Conservation (phyloP, 2,329 filamentous ascomycete genomes). For the Cordyceps tenuipes region DNA sequence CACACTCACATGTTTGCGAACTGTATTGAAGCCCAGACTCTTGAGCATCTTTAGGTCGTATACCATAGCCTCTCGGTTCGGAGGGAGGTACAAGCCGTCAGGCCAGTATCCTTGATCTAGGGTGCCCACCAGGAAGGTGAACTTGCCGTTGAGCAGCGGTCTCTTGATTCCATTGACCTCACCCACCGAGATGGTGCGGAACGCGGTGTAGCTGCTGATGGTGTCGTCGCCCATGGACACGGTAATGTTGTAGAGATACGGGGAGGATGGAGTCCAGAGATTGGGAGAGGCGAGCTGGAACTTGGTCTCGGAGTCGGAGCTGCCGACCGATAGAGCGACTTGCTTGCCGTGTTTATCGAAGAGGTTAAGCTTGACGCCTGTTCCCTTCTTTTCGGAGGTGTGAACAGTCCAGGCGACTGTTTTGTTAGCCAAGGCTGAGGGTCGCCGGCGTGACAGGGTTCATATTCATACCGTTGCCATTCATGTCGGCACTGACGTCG, state of each 20-base stretch:
- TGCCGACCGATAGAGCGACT: constrained; percentile 35
- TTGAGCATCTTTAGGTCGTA: constrained; percentile 59
- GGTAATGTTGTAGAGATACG: constrained; percentile 55
- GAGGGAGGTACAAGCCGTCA: constrained; percentile 58
- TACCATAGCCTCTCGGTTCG: constrained; percentile 58
- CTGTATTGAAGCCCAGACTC: constrained; percentile 58
- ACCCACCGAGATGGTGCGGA: constrained; percentile 53
- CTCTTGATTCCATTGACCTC: constrained; percentile 49
- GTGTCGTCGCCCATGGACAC: constrained; percentile 43
- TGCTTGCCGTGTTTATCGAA: constrained; percentile 28
- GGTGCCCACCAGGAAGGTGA: constrained; percentile 59
- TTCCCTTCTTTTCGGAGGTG: constrained; percentile 30
- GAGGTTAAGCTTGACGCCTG: constrained; percentile 28
- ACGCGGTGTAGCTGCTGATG: constrained; percentile 59
- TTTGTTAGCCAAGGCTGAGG: background rate
- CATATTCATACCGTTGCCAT: constrained; percentile 33
- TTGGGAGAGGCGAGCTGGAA: constrained; percentile 46
- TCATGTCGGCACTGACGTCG: constrained; percentile 49
- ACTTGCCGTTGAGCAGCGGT: constrained; percentile 60
- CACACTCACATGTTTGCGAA: constrained; percentile 57
- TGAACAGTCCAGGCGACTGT: constrained; percentile 49
- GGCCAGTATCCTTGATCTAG: constrained; percentile 67
- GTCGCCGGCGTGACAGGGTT: background rate
- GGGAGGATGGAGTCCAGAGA: constrained; percentile 58
- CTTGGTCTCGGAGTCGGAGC: constrained; percentile 41